Percentiles rank a stretch among this genome's conserved stretches.
Conservation (phyloP, 2,329 filamentous ascomycete species). For the Phyllosticta paracitricarpa region DNA sequence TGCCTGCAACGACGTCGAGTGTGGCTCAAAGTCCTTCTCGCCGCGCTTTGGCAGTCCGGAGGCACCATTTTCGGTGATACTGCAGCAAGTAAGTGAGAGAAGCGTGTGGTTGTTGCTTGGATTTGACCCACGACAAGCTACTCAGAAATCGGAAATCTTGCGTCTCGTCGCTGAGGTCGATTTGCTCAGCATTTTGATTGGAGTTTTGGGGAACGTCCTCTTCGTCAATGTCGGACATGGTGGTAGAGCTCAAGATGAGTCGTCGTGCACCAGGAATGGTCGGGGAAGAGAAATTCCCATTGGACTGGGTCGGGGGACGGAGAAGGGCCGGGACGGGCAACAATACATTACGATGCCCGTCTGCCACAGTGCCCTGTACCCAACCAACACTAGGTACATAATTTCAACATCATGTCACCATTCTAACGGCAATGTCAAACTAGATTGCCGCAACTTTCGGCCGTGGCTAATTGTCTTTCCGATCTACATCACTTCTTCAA, state of each 20-base stretch:
- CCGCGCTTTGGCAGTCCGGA: conserved; percentile 72
- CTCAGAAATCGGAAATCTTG: conserved; percentile 76
- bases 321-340: not conserved
- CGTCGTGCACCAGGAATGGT: too few relatives aligned
- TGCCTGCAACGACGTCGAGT: conserved; percentile 75
- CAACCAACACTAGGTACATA: too few relatives aligned
- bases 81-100: conserved; percentile 11
- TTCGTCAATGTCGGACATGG: conserved; percentile 8
- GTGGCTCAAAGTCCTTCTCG: conserved; percentile 94
- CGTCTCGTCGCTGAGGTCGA: conserved; percentile 62
- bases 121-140: conserved; percentile 40
- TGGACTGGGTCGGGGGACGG: not conserved
- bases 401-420: too few relatives aligned
- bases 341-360: too few relatives aligned
- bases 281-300: not conserved
- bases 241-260: not conserved
- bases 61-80: conserved; percentile 17
- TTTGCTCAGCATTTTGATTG: conserved; percentile 11
- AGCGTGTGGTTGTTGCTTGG: not conserved
- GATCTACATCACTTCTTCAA: not conserved
- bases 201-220: conserved; percentile 2
- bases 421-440: too few relatives aligned
- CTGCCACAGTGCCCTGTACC: too few relatives aligned
- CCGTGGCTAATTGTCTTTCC: not conserved
- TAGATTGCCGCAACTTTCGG: too few relatives aligned